phyloP scores from a whole-genome alignment of 2,329 filamentous ascomycete species.

The Claviceps maximensis region DNA sequence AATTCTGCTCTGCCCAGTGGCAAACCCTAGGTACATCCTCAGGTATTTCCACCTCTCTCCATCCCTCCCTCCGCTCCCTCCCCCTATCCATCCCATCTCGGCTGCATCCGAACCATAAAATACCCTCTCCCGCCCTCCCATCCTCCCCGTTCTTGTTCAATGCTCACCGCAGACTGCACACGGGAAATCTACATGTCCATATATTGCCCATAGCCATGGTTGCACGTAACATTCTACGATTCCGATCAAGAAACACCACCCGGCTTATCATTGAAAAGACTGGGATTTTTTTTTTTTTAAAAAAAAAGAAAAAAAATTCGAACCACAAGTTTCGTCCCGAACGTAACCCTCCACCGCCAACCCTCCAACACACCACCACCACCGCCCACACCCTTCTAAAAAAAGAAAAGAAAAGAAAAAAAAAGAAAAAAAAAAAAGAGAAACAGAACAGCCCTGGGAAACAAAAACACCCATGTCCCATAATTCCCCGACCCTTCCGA shows the following conservation, averaged over 20 bases:
- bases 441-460: too few species aligned
- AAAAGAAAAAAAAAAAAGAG: background rate
- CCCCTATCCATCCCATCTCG: background rate
- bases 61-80: too few species aligned
- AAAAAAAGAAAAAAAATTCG: background rate
- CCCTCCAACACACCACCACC: background rate
- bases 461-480: background rate
- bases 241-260: background rate
- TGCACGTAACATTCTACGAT: background rate
- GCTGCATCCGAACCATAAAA: background rate
- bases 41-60: too few species aligned
- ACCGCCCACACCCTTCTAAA: background rate
- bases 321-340: background rate
- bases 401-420: background rate
- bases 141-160: too few species aligned
- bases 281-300: too few species aligned
- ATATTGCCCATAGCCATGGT: background rate
- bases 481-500: background rate
- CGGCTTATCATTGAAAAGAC: too few species aligned
- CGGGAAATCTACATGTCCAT: background rate
- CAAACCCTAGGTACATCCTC: too few species aligned
- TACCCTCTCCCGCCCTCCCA: too few species aligned
- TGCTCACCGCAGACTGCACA: background rate
- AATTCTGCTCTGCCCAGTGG: too few species aligned
- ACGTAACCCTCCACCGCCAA: background rate